These are phyloP conservation scores for Phytophthora agathidicida DNA, from an alignment of 352 stramenopile genomes.

Conservation along the genomic window DNA sequence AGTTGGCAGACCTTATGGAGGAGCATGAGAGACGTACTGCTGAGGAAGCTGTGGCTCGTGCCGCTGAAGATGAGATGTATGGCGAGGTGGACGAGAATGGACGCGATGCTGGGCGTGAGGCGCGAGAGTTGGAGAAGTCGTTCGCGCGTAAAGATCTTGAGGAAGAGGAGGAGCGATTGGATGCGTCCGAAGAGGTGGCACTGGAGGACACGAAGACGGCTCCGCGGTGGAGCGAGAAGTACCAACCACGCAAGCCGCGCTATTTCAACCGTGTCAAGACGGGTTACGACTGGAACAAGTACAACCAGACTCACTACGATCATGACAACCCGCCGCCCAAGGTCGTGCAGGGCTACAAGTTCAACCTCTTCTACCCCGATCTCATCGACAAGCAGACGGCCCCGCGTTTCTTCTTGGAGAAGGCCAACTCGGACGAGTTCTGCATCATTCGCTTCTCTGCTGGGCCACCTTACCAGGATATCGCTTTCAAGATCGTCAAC, in stretches of 20 bases:
- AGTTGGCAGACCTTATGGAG: conserved; percentile 92
- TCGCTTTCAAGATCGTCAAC: conserved; percentile 99
- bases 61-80: conserved; percentile 17
- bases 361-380: conserved; percentile 99
- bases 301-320: conserved; percentile 99
- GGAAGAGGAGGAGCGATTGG: conserved; percentile 81
- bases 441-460: conserved; percentile 98
- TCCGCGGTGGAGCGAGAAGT: conserved; percentile 96
- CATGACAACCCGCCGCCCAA: conserved; percentile 99
- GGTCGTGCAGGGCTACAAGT: conserved; percentile 99
- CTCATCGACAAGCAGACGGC: conserved; percentile 97
- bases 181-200: conserved; percentile 91
- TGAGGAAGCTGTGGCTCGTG: conserved; percentile 34
- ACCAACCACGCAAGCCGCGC: conserved; percentile 96
- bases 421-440: conserved; percentile 92
- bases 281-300: conserved; percentile 99
- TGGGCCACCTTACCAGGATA: conserved; percentile 98
- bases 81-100: conserved; percentile 38
- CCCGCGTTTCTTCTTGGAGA: conserved; percentile 96
- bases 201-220: conserved; percentile 61
- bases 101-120: conserved; percentile 70
- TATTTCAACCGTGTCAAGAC: conserved; percentile 99
- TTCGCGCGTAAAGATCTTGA: conserved; percentile 72
- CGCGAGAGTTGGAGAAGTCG: conserved; percentile 64
- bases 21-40: conserved; percentile 59